These are phyloP conservation scores for Arthroderma sp. DNA, from an alignment of 2,329 filamentous ascomycete species.

Conservation along the genomic window DNA sequence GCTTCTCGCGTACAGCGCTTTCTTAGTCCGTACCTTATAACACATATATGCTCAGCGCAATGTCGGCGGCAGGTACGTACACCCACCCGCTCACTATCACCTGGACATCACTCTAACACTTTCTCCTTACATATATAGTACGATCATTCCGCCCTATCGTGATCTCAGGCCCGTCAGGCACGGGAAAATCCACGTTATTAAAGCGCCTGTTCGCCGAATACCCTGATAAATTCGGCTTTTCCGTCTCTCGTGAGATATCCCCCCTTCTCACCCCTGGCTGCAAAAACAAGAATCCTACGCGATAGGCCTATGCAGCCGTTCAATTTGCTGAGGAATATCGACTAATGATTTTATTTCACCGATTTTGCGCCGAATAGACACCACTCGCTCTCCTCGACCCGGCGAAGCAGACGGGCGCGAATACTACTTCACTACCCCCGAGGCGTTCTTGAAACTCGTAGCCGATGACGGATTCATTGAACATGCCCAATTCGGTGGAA, in stretches of 20 bases:
- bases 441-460: slow-evolving; percentile 55
- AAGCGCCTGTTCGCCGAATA: slow-evolving; percentile 29
- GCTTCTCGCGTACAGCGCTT: too few relatives aligned
- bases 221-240: slow-evolving; percentile 32
- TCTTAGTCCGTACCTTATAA: too few relatives aligned
- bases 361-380: slow-evolving; percentile 39
- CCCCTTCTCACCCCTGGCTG: slow-evolving; percentile 5
- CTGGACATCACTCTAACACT: too few relatives aligned
- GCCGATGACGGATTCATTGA: slow-evolving; percentile 67
- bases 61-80: too few relatives aligned
- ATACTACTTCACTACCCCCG: slow-evolving; percentile 63
- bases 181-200: slow-evolving; percentile 31
- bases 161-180: slow-evolving; percentile 28
- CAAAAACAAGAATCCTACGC: not conserved
- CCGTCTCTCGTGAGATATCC: slow-evolving; percentile 23
- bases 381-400: slow-evolving; percentile 61
- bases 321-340: too few relatives aligned
- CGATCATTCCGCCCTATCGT: slow-evolving; percentile 25
- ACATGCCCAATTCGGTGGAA: slow-evolving; percentile 71
- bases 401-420: slow-evolving; percentile 65
- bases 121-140: too few relatives aligned
- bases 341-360: too few relatives aligned
- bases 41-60: too few relatives aligned
- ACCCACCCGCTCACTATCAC: too few relatives aligned
- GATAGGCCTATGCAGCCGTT: not conserved